Percentiles rank a stretch among this genome's conserved stretches.
phyloP scores from a whole-genome alignment of 495 filamentous ascomycete genomes.

The Usnea hakonensis region DNA sequence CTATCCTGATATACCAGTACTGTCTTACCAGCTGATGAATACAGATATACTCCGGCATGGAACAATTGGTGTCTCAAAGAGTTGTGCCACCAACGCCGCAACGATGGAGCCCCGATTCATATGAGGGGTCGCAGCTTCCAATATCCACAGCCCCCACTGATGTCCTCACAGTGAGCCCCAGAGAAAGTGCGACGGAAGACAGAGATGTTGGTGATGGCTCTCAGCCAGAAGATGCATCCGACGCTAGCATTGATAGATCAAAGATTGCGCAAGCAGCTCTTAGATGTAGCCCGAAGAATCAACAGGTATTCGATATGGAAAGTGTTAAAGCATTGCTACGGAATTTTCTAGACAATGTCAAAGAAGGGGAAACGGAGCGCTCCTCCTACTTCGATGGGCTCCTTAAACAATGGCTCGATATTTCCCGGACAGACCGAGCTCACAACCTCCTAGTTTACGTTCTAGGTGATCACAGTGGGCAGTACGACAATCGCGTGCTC shows the following conservation, averaged over 20 bases:
- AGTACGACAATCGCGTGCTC: background rate
- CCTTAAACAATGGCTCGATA: background rate
- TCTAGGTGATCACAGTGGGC: background rate
- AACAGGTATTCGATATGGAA: background rate
- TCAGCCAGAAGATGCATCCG: background rate
- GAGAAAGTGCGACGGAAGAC: background rate
- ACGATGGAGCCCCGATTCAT: no score
- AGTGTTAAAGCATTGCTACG: background rate
- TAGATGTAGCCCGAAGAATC: background rate
- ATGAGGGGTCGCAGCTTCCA: background rate
- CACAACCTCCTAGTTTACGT: background rate
- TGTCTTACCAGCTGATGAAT: background rate
- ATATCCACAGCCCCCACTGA: background rate
- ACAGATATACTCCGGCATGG: background rate
- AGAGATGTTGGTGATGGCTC: background rate
- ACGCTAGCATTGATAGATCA: background rate
- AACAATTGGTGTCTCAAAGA: background rate
- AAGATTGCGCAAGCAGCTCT: background rate
- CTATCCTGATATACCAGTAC: background rate
- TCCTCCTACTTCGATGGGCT: background rate
- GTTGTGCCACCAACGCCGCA: background rate
- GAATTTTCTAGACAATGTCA: background rate
- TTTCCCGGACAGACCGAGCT: background rate
- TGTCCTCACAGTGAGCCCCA: background rate
- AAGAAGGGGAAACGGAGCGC: background rate